Evolutionary conservation across 2,329 filamentous ascomycete species (phyloP).

Genomic region (Aspergillus ruber): DNA sequence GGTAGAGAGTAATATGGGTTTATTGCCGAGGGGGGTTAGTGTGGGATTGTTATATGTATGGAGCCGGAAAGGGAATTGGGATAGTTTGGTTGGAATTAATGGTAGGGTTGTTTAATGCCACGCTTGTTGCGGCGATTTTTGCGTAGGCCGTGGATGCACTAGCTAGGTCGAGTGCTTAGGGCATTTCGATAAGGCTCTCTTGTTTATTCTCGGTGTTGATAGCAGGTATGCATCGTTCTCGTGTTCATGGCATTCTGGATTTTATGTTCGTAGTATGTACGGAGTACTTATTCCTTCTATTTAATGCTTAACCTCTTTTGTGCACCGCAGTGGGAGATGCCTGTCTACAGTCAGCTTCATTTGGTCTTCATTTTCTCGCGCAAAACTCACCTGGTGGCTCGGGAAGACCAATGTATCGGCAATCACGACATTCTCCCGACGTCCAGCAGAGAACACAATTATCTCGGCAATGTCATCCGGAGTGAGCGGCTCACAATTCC

Average conservation of each 20-base stretch:
- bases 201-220: too few relatives aligned
- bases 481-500: conserved; percentile 73
- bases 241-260: too few relatives aligned
- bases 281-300: conserved; percentile 3
- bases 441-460: conserved; percentile 75
- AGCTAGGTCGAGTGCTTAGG: too few relatives aligned
- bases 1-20: neutral
- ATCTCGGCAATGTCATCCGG: conserved; percentile 88
- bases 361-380: neutral
- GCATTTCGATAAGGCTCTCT: too few relatives aligned
- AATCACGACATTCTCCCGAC: conserved; percentile 83
- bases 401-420: conserved; percentile 84
- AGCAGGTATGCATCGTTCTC: too few relatives aligned
- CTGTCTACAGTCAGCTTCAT: conserved; percentile 10
- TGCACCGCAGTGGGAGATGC: conserved; percentile 20
- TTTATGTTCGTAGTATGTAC: neutral
- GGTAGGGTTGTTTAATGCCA: too few relatives aligned
- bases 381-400: conserved; percentile 68
- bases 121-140: too few relatives aligned
- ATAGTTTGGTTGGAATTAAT: neutral
- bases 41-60: neutral
- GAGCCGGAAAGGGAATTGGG: neutral
- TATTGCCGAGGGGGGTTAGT: neutral
- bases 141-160: too few relatives aligned
- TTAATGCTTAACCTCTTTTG: conserved; percentile 10